A percentile compares a stretch with the other conserved stretches of the same genome.
phyloP scores from a whole-genome alignment of 2,329 filamentous ascomycete genomes.

The Penicillium sp. region DNA sequence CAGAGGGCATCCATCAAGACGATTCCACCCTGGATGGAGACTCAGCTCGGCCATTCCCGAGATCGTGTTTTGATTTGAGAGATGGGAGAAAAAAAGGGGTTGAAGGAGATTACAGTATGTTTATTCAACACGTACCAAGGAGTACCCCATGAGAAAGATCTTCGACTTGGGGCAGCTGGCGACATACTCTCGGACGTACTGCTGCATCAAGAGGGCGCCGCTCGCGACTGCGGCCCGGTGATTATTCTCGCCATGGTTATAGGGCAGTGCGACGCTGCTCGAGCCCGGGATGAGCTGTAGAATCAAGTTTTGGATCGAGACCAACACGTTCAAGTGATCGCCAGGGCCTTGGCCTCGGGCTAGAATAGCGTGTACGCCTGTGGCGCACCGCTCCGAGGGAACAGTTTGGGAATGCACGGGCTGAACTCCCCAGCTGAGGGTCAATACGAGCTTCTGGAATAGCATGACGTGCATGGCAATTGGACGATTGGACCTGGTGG shows the following conservation, averaged over 20 bases:
- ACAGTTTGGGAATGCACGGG: slow-evolving; percentile 11
- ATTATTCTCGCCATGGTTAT: slow-evolving; percentile 15
- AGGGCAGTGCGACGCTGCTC: slow-evolving; percentile 22
- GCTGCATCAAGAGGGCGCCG: slow-evolving; percentile 20
- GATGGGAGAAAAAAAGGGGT: too few species aligned
- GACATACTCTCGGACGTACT: slow-evolving; percentile 21
- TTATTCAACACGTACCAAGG: slow-evolving; percentile 14
- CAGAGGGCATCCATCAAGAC: slow-evolving; percentile 25
- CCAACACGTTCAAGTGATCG: slow-evolving; percentile 25
- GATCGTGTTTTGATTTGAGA: background rate
- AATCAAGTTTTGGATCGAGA: slow-evolving; percentile 20
- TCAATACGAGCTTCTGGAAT: slow-evolving; percentile 9
- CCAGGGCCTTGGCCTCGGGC: slow-evolving; percentile 22
- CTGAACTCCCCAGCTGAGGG: background rate
- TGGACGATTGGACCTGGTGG: background rate
- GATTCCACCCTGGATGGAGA: slow-evolving; percentile 16
- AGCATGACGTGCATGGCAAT: slow-evolving; percentile 9
- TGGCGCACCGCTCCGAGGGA: slow-evolving; percentile 15
- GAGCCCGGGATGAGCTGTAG: slow-evolving; percentile 23
- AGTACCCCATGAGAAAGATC: slow-evolving; percentile 24
- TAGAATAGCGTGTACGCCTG: slow-evolving; percentile 23
- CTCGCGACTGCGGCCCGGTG: slow-evolving; percentile 17
- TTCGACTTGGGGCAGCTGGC: slow-evolving; percentile 21
- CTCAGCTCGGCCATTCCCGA: background rate
- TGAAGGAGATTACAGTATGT: background rate